Conservation (phyloP, 2,329 filamentous ascomycete genomes). For the Xylaria sp. region DNA sequence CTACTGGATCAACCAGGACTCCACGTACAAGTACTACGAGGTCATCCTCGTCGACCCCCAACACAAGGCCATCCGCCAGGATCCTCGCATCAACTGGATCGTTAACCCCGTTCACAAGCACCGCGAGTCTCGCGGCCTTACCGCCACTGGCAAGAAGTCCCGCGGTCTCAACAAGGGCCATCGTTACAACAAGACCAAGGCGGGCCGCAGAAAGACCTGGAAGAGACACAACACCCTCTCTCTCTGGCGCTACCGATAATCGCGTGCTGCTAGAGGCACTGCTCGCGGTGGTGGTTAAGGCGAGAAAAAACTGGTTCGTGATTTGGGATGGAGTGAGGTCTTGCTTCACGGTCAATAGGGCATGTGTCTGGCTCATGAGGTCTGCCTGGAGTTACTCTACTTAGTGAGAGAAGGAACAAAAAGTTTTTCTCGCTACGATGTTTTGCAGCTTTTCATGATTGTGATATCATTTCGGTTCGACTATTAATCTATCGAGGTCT, state of each 20-base stretch:
- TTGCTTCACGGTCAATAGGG: conserved; percentile 49
- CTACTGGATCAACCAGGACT: conserved; percentile 99
- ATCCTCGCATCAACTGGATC: conserved; percentile 99
- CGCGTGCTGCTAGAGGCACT: conserved; percentile 40
- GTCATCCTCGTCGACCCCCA: conserved; percentile 99
- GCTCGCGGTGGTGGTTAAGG: conserved; percentile 38
- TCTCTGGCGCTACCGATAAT: conserved; percentile 96
- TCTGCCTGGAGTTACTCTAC: conserved; percentile 50
- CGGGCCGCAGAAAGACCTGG: conserved; percentile 99
- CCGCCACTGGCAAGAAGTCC: conserved; percentile 98
- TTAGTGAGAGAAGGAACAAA: conserved; percentile 50
- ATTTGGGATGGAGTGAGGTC: conserved; percentile 48
- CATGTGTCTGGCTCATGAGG: conserved; percentile 49
- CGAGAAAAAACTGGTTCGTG: conserved; percentile 45
- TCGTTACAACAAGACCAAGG: conserved; percentile 97
- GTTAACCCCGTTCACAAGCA: conserved; percentile 99
- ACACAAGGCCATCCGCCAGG: conserved; percentile 99
- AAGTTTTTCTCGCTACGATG: conserved; percentile 44
- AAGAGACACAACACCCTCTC: conserved; percentile 99
- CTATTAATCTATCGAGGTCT: conserved; percentile 25
- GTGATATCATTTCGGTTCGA: conserved; percentile 38
- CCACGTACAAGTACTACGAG: conserved; percentile 99
- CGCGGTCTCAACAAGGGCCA: conserved; percentile 99
- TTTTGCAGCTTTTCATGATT: conserved; percentile 33
- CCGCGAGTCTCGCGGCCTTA: conserved; percentile 97